Evolutionary conservation across 768 basidiomycete species (phyloP).

Genomic region (Macrolepiota fuliginosa): DNA sequence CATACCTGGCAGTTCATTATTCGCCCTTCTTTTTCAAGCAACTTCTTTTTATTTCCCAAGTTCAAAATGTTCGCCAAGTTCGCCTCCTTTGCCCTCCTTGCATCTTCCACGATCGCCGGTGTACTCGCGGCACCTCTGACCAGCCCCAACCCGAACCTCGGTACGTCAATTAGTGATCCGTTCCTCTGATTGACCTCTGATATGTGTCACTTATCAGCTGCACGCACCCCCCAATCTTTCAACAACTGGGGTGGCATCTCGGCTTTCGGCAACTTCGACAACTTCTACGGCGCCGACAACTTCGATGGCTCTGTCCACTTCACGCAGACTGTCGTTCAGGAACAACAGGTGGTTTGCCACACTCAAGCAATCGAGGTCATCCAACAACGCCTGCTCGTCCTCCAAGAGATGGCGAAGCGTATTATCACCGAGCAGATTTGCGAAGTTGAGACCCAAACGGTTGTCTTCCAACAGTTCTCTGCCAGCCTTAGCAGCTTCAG

Average conservation of each 20-base stretch:
- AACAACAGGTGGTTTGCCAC: slow-evolving; percentile 26
- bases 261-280: slow-evolving; percentile 31
- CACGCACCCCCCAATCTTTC: slow-evolving; percentile 23
- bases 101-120: slow-evolving; percentile 5
- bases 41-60: not conserved
- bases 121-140: slow-evolving; percentile 4
- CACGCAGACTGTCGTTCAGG: slow-evolving; percentile 27
- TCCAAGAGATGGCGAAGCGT: slow-evolving; percentile 38
- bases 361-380: slow-evolving; percentile 33
- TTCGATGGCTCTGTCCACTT: slow-evolving; percentile 29
- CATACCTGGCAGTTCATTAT: not conserved
- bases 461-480: slow-evolving; percentile 34
- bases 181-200: not conserved
- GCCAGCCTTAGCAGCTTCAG: slow-evolving; percentile 26
- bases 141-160: slow-evolving; percentile 1
- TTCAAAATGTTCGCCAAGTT: slow-evolving; percentile 11
- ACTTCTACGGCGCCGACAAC: slow-evolving; percentile 37
- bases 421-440: slow-evolving; percentile 31
- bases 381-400: slow-evolving; percentile 39
- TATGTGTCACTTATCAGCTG: not conserved
- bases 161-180: slow-evolving; percentile 2
- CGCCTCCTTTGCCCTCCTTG: not conserved
- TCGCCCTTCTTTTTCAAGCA: slow-evolving; percentile 4
- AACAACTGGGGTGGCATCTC: slow-evolving; percentile 32
- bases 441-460: slow-evolving; percentile 34